Conservation (phyloP, 2,329 filamentous ascomycete species). For the Trichoderma cornu-damae region DNA sequence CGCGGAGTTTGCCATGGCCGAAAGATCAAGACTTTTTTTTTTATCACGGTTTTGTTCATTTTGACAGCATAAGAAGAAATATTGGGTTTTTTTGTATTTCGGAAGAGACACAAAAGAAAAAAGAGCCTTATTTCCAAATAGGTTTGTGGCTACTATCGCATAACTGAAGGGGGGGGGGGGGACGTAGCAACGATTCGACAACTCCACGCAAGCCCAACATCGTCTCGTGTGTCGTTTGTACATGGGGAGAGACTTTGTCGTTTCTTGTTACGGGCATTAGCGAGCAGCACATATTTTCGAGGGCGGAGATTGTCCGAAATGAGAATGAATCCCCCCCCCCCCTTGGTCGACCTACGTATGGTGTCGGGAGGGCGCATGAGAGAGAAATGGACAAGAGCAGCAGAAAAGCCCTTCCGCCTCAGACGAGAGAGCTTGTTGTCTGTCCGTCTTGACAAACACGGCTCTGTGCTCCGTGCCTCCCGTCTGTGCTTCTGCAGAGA, state of each 20-base stretch:
- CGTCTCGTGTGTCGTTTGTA: neutral
- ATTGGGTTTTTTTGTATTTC: neutral
- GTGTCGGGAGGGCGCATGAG: neutral
- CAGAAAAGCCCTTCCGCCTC: neutral
- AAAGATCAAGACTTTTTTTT: neutral
- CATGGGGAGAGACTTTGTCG: no score
- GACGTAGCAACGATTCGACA: neutral
- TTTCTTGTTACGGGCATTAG: neutral
- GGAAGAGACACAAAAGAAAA: neutral
- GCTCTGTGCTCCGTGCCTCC: neutral
- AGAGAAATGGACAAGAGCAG: neutral
- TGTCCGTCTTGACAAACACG: constrained; percentile 3
- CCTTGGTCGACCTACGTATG: neutral
- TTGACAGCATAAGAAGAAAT: neutral
- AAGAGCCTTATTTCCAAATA: neutral
- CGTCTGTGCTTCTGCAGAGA: constrained; percentile 2
- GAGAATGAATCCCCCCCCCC: neutral
- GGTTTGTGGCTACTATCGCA: no score
- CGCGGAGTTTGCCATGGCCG: neutral
- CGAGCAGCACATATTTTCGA: neutral
- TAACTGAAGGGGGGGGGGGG: no score
- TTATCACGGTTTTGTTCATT: neutral
- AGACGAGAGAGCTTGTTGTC: neutral
- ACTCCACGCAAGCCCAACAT: neutral
- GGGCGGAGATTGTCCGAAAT: neutral